These are phyloP conservation scores for Conringia planisiliqua DNA, from an alignment of 345 rosid species.

Conservation along the genomic window DNA sequence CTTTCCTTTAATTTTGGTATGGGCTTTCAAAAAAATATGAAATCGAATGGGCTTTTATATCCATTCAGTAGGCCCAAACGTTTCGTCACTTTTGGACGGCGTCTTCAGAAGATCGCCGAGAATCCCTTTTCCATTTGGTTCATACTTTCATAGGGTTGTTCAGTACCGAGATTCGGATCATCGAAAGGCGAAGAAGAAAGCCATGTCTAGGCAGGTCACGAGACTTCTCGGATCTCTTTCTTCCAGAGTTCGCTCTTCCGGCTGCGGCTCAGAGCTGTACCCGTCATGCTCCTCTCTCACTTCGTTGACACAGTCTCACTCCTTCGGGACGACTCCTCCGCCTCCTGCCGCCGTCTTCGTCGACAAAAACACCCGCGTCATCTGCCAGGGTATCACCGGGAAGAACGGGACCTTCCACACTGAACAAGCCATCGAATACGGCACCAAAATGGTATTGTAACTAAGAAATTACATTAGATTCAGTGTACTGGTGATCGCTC, in stretches of 20 bases:
- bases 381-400: conserved; percentile 96
- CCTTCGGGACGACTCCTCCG: conserved; percentile 50
- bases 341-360: conserved; percentile 79
- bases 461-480: neutral
- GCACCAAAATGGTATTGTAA: conserved; percentile 43
- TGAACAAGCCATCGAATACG: conserved; percentile 93
- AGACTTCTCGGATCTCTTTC: conserved; percentile 29
- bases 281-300: conserved; percentile 27
- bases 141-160: conserved; percentile 14
- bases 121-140: neutral
- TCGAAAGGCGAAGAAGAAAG: no score
- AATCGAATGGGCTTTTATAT: neutral
- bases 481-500: neutral
- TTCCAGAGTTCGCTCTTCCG: conserved; percentile 14
- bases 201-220: conserved; percentile 32
- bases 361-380: conserved; percentile 80
- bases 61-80: neutral
- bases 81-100: neutral
- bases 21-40: neutral
- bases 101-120: neutral
- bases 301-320: conserved; percentile 36
- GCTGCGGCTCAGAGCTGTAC: conserved; percentile 6
- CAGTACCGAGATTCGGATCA: conserved; percentile 3
- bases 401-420: conserved; percentile 92
- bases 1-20: neutral